A percentile compares a stretch with the other conserved stretches of the same genome.
These are phyloP conservation scores for Sisymbrium altissimum DNA, from an alignment of 345 rosid species.

Conservation along the genomic window DNA sequence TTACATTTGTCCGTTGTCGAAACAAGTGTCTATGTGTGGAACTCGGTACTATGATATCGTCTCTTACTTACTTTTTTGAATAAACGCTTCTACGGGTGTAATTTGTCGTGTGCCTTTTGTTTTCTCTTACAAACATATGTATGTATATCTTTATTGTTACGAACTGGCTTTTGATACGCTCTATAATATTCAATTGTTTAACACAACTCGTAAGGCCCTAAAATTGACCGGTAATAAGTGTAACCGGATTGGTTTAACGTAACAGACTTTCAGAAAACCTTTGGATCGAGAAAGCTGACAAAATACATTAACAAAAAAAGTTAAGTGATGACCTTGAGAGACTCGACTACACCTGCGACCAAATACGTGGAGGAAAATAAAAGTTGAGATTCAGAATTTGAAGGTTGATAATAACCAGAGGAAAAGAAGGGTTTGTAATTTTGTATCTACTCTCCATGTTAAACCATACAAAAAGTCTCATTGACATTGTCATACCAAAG, in stretches of 20 bases:
- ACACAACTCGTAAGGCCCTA: neutral
- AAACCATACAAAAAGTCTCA: neutral
- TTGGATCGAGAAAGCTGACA: neutral
- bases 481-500: slow-evolving; percentile 10
- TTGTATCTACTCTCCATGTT: slow-evolving; percentile 5
- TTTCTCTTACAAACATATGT: neutral
- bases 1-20: slow-evolving; percentile 7
- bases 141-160: slow-evolving; percentile 3
- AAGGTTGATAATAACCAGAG: slow-evolving; percentile 31
- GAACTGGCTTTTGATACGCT: neutral
- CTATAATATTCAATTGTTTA: neutral
- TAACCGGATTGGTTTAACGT: neutral
- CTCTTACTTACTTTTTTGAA: slow-evolving; percentile 1
- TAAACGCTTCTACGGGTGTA: neutral
- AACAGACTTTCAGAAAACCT: too few species aligned
- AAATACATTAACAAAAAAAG: neutral
- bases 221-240: neutral
- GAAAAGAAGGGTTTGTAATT: neutral
- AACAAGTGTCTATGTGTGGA: slow-evolving; percentile 15
- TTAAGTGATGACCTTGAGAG: neutral
- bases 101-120: neutral
- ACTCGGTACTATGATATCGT: neutral
- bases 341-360: neutral
- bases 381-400: neutral
- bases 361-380: neutral